Evolutionary conservation across 2,329 filamentous ascomycete genomes (phyloP).

Genomic region (Xylariaceae sp.): DNA sequence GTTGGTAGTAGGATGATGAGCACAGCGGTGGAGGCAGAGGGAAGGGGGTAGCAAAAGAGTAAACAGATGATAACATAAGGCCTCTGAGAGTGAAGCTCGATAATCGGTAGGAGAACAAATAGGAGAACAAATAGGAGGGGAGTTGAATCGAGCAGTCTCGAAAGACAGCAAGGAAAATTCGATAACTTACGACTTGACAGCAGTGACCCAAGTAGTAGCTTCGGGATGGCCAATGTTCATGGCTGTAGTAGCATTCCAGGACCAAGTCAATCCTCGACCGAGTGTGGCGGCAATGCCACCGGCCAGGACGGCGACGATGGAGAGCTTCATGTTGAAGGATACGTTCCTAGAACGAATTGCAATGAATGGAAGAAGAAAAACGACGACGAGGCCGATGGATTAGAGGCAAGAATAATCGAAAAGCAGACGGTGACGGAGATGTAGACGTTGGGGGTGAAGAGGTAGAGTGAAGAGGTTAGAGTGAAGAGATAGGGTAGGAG

Average conservation of each 20-base stretch:
- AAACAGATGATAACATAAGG: too few relatives aligned
- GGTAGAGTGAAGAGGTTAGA: too few relatives aligned
- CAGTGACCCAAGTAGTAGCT: conserved; percentile 4
- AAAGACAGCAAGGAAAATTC: too few relatives aligned
- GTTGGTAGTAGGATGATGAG: too few relatives aligned
- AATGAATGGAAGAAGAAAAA: background rate
- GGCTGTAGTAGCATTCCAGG: conserved; percentile 12
- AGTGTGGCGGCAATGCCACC: background rate
- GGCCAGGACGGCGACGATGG: background rate
- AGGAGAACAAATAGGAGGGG: background rate
- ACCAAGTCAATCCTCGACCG: background rate
- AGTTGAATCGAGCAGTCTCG: background rate
- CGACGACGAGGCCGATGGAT: background rate
- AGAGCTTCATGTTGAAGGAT: conserved; percentile 1
- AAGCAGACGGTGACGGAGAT: background rate
- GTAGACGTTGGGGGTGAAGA: background rate
- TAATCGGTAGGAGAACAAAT: background rate
- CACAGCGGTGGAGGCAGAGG: too few relatives aligned
- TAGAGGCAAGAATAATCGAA: background rate
- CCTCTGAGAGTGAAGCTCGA: too few relatives aligned
- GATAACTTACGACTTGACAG: conserved; percentile 10
- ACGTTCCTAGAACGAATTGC: background rate
- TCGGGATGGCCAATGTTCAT: background rate
- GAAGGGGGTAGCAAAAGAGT: too few relatives aligned
- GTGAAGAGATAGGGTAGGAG: too few relatives aligned